A percentile compares a stretch with the other conserved stretches of the same genome.
These are phyloP conservation scores for Entomophthora muscae DNA, from an alignment of 371 early-diverging fungal genomes.

Conservation along the genomic window DNA sequence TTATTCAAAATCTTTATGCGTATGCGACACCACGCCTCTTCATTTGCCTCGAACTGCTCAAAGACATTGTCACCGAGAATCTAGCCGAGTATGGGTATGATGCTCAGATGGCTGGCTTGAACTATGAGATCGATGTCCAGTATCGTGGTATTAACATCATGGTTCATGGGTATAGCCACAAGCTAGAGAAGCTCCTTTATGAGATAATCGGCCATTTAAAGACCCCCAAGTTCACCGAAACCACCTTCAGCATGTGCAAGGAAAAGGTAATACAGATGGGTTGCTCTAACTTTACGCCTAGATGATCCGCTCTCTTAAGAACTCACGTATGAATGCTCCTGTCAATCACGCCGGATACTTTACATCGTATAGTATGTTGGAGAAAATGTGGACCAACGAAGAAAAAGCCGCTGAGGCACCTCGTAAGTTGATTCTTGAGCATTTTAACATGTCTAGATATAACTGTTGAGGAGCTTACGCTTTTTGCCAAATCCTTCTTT, in stretches of 20 bases:
- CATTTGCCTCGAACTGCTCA: conserved; percentile 41
- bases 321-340: conserved; percentile 51
- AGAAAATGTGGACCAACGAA: conserved; percentile 59
- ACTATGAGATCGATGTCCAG: conserved; percentile 44
- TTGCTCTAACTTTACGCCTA: conserved; percentile 7
- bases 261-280: conserved; percentile 24
- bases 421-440: conserved; percentile 16
- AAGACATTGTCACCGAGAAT: conserved; percentile 57
- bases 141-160: conserved; percentile 46
- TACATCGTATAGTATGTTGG: conserved; percentile 52
- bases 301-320: conserved; percentile 44
- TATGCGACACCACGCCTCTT: conserved; percentile 20
- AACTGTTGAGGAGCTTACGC: conserved; percentile 46
- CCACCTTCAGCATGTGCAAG: conserved; percentile 52
- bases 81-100: conserved; percentile 72
- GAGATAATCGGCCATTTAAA: conserved; percentile 53
- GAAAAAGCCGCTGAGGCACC: conserved; percentile 45
- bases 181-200: conserved; percentile 44
- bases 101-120: conserved; percentile 72
- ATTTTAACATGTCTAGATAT: conserved; percentile 14
- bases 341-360: conserved; percentile 62
- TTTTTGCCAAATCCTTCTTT: conserved; percentile 33
- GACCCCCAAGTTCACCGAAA: conserved; percentile 33
- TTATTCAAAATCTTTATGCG: conserved; percentile 10
- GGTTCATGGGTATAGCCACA: conserved; percentile 72